Evolutionary conservation across 2,329 filamentous ascomycete genomes (phyloP), one percentile per base, ranked within the genome.

Genomic region (Boeremia exigua): DNA sequence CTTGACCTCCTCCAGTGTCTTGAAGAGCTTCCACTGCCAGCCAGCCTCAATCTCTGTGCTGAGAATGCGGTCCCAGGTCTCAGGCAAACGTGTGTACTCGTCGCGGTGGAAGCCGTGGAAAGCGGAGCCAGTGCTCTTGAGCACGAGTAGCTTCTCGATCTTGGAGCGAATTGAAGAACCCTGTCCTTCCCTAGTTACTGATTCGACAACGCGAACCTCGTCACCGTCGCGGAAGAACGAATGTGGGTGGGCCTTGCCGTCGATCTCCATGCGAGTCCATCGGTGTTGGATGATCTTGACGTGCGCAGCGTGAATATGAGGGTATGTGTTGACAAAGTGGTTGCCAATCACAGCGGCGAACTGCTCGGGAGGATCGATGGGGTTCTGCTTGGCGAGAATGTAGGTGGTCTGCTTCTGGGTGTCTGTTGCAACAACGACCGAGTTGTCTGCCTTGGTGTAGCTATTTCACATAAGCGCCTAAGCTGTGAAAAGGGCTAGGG

Each of bases 91-190:
- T 57, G 95, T 98, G 82, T 87, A 99, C 77, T 96, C 93, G 76
- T 99, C 92, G 38, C 90, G 86, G 62, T 97, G 83, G 78, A 96
- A 99, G 67, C 92, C 89, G 79, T 96, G 90, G 85, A 99, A 99
- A 66, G 92, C 91, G 30, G 93, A 97, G 29, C 92, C 93, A 1
- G 95, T 99, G 82, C 90, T 96, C 84, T 99, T 99, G 64, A 99
- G 86, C 43, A 99, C 93, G 11, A 92, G 85, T 48, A 98, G 82
- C 56, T 90, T 92, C 61, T 85, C 84, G 69, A 99, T 91, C 61
- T 88, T 86, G 70, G 91, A 94, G 68, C 83, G 85, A 71, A 99
- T 83, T 52, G 85, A 82, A 69, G 96, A 88, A 30, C 91, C 91
- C 62, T 85, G 82, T 58, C 82, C 81, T 54, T 81, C 79, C 65